Conservation (phyloP, 75 land plant species). For the Cunninghamia lanceolata region DNA sequence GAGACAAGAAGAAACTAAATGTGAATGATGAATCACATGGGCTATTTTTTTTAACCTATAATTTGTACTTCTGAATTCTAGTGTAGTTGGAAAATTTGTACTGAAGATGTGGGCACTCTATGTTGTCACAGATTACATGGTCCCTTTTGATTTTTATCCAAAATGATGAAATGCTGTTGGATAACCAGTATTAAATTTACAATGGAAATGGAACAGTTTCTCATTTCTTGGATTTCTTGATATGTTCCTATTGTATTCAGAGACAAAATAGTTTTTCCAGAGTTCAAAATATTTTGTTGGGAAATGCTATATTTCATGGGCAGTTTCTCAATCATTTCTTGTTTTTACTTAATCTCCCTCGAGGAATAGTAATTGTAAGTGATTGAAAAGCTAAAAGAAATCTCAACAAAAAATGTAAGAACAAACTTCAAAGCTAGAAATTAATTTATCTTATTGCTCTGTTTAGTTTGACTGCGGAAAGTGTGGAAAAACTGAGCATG, state of each 20-base stretch:
- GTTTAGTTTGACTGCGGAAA: neutral
- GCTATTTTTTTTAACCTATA: neutral
- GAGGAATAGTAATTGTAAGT: neutral
- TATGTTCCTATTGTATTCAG: too few relatives aligned
- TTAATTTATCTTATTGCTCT: neutral
- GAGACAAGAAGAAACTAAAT: constrained; percentile 12
- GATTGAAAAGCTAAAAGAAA: neutral
- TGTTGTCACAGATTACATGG: neutral
- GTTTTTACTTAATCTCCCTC: neutral
- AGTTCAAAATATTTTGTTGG: neutral
- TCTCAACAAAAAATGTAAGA: neutral
- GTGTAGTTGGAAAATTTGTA: neutral
- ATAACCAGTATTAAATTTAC: neutral
- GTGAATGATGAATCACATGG: neutral
- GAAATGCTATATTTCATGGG: neutral
- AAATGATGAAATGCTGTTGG: neutral
- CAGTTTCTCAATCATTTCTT: neutral
- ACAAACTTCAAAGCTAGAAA: neutral
- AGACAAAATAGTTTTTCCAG: neutral
- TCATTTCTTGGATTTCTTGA: neutral
- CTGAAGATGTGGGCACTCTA: neutral
- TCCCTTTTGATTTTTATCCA: neutral
- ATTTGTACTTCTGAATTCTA: constrained; percentile 2
- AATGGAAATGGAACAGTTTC: neutral
- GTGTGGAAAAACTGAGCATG: neutral